Base-by-base conservation (phyloP, 2,329 filamentous ascomycete species). In the Chalaropsis thielavioides region DNA sequence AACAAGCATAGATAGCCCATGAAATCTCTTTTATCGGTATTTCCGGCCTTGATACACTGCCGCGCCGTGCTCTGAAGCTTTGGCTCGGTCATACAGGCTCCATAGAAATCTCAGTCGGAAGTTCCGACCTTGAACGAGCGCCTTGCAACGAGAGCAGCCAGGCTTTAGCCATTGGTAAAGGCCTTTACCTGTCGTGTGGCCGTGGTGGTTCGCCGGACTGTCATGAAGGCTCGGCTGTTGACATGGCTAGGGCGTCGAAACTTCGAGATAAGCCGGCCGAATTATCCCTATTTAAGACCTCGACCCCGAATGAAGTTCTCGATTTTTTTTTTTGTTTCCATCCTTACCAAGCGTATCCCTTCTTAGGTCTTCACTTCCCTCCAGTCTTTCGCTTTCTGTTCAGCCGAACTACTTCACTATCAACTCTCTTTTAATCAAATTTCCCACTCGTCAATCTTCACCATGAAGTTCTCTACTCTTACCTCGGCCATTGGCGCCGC, bases 391-490 rank as follows among this genome's bases (percentile, higher is more conserved):
- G 54, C 10, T 46, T 46, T n/a, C 31, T 41, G 5, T 27, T 63
- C 19, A 61, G 7, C 3, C 11, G 6, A 10, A 5, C 10, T 17
- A 11, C 27, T 60, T 41, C 2, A 3, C 17, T 10, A n/a, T 13
- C 11, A 22, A 41, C 27, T 13, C 4, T 19, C 31, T 22, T 15
- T 35, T 35, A 40, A 58, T 58, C 24, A 27, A 24, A n/a, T 3
- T 46, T n/a, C 2, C n/a, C 4, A 22, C 22, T 13, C 19, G n/a
- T 13, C 13, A 56, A 27, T 6, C 27, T 54, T 54, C 44, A 40
- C 8, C 22, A 63, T 63, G 61, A 63, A 63, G 44, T 40, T 63
- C 31, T 13, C 22, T 35, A 40, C 61, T 11, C 38, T 51, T 7
- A 3, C 44, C n/a, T 22, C 61, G 10, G 27, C 22, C 31, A 13